These are phyloP conservation scores for Amphirosellinia nigrospora DNA, from an alignment of 495 filamentous ascomycete genomes.

Conservation along the genomic window DNA sequence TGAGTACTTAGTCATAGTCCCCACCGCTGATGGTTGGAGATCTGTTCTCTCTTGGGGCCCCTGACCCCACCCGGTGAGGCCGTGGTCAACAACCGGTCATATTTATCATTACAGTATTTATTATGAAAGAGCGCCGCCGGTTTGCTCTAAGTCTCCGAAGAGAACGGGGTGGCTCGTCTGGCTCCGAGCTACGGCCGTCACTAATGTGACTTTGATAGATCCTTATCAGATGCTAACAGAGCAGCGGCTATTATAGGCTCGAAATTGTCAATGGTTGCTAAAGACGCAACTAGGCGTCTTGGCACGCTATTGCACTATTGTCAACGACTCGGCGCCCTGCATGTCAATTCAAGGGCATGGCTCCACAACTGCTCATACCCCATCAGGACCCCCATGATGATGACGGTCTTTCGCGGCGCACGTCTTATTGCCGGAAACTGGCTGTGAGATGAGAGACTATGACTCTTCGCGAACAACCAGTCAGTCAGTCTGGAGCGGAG, in stretches of 20 bases:
- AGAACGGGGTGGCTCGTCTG: not conserved
- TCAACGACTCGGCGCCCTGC: slow-evolving; percentile 31
- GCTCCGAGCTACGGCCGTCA: slow-evolving; percentile 20
- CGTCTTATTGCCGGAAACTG: slow-evolving; percentile 5
- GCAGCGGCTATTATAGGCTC: not conserved
- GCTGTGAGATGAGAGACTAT: not conserved
- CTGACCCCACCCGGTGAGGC: not conserved
- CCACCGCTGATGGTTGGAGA: not conserved
- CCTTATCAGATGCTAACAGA: not conserved
- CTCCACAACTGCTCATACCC: slow-evolving; percentile 33
- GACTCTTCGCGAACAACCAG: slow-evolving; percentile 10
- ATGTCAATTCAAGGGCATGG: slow-evolving; percentile 42
- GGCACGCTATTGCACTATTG: slow-evolving; percentile 1
- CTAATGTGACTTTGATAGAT: not conserved
- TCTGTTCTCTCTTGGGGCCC: not conserved
- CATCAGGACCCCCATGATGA: too few relatives aligned
- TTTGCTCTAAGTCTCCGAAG: not conserved
- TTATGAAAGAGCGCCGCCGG: slow-evolving; percentile 1
- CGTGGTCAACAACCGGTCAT: slow-evolving; percentile 5
- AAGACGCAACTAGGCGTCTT: slow-evolving; percentile 8
- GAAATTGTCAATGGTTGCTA: not conserved
- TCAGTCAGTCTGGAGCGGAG: too few relatives aligned
- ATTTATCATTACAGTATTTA: not conserved
- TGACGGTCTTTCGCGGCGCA: not conserved
- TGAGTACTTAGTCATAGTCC: not conserved